Evolutionary conservation across 352 stramenopile genomes (phyloP).

Genomic region (Phytophthora podocarpi): DNA sequence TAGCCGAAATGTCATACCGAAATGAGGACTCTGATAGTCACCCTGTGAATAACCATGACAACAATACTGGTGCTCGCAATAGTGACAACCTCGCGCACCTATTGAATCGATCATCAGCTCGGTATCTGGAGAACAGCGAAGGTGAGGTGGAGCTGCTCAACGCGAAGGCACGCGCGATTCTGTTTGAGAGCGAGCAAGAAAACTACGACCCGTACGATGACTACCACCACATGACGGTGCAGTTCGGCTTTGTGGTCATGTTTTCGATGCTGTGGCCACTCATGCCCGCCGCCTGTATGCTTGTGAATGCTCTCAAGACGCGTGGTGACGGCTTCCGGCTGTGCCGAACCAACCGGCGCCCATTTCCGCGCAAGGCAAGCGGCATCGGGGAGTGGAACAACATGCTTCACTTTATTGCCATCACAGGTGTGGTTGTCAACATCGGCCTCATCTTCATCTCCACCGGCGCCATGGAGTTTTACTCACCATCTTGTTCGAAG

Average conservation of each 20-base stretch:
- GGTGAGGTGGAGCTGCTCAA: conserved; percentile 69
- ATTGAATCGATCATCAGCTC: conserved; percentile 67
- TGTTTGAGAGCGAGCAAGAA: conserved; percentile 78
- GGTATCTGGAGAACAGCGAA: conserved; percentile 73
- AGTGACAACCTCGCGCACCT: conserved; percentile 38
- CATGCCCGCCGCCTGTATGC: conserved; percentile 78
- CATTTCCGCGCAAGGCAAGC: conserved; percentile 72
- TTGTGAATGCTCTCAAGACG: conserved; percentile 83
- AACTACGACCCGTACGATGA: conserved; percentile 86
- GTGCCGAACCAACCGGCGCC: conserved; percentile 73
- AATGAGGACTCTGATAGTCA: conserved; percentile 20
- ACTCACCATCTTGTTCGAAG: conserved; percentile 48
- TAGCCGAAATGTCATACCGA: conserved; percentile 66
- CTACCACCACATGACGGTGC: conserved; percentile 80
- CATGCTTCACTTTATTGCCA: conserved; percentile 71
- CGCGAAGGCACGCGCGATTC: conserved; percentile 65
- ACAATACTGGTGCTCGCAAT: conserved; percentile 6
- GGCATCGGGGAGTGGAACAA: conserved; percentile 78
- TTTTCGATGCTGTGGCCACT: conserved; percentile 87
- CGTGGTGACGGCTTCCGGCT: conserved; percentile 77
- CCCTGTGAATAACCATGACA: not conserved
- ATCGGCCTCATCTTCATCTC: conserved; percentile 82
- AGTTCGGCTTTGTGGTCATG: conserved; percentile 89
- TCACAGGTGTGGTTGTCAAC: conserved; percentile 76
- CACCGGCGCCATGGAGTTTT: conserved; percentile 81